Conservation (phyloP, 805 yeast genomes). For the Suhomyces tanzawaensis region DNA sequence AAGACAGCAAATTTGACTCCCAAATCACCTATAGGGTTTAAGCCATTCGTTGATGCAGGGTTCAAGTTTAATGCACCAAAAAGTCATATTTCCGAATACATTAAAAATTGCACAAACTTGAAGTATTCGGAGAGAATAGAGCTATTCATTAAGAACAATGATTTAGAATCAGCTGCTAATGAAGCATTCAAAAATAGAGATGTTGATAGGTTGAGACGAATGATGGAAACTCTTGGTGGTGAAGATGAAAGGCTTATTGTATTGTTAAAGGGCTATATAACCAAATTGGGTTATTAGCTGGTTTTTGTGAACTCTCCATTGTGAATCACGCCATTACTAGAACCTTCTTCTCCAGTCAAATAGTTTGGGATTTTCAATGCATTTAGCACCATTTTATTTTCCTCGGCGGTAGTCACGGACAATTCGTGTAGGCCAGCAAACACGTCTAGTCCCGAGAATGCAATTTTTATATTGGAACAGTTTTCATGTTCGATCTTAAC, state of each 20-base stretch:
- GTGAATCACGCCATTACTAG: slow-evolving; percentile 40
- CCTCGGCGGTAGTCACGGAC: slow-evolving; percentile 31
- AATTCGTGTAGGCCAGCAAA: slow-evolving; percentile 78
- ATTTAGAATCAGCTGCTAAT: slow-evolving; percentile 47
- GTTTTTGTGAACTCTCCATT: slow-evolving; percentile 5
- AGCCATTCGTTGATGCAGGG: slow-evolving; percentile 58
- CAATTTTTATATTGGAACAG: slow-evolving; percentile 26
- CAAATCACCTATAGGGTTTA: slow-evolving; percentile 71
- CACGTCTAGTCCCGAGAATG: slow-evolving; percentile 64
- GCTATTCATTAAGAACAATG: slow-evolving; percentile 52
- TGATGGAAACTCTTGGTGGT: slow-evolving; percentile 23
- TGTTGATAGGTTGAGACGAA: slow-evolving; percentile 15
- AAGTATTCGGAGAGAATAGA: slow-evolving; percentile 47
- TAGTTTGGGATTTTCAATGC: slow-evolving; percentile 65
- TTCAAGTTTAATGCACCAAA: slow-evolving; percentile 49
- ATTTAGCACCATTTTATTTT: slow-evolving; percentile 43
- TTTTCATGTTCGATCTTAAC: slow-evolving; percentile 10
- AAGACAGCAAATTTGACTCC: slow-evolving; percentile 40
- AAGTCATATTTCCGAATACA: slow-evolving; percentile 58
- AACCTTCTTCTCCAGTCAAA: slow-evolving; percentile 75
- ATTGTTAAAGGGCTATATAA: slow-evolving; percentile 18
- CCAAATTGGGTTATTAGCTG: slow-evolving; percentile 26
- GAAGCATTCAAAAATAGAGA: slow-evolving; percentile 49
- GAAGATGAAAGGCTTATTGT: slow-evolving; percentile 14
- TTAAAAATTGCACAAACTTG: slow-evolving; percentile 48